phyloP scores from a whole-genome alignment of 2,329 filamentous ascomycete genomes.

The Helotiales sp. region DNA sequence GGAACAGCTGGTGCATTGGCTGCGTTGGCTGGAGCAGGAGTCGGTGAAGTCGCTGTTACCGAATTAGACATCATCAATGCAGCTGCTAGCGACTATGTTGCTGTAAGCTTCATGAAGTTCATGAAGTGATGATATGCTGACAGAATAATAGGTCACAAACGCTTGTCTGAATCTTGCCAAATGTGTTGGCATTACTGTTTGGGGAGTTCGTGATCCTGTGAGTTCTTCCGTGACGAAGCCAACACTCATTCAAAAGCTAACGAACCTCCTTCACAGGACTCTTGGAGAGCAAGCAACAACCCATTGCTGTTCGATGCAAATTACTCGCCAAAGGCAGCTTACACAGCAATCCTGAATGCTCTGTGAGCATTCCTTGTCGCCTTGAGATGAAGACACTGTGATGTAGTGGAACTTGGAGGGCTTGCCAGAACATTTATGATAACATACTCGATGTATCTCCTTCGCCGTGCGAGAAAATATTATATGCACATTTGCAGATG shows the following conservation, averaged over 20 bases:
- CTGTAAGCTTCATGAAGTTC: constrained; percentile 5
- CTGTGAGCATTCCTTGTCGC: too few species aligned
- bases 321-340: constrained; percentile 53
- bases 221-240: not conserved
- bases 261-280: constrained; percentile 37
- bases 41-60: constrained; percentile 28
- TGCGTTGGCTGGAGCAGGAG: constrained; percentile 46
- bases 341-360: constrained; percentile 40
- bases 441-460: too few species aligned
- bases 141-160: constrained; percentile 23
- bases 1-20: constrained; percentile 14
- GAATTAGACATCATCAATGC: constrained; percentile 61
- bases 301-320: constrained; percentile 55
- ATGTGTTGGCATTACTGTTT: constrained; percentile 38
- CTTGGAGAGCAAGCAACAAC: constrained; percentile 50
- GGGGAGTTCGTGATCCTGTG: constrained; percentile 44
- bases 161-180: constrained; percentile 34
- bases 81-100: constrained; percentile 36
- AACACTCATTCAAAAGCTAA: not conserved
- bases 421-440: too few species aligned
- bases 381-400: too few species aligned
- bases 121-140: not conserved
- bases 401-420: too few species aligned
- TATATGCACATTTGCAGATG: too few species aligned
- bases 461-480: too few species aligned